Percentiles rank a stretch among this genome's conserved stretches.
phyloP scores from a whole-genome alignment of 441 rosid genomes.

The Corymbia calophylla region DNA sequence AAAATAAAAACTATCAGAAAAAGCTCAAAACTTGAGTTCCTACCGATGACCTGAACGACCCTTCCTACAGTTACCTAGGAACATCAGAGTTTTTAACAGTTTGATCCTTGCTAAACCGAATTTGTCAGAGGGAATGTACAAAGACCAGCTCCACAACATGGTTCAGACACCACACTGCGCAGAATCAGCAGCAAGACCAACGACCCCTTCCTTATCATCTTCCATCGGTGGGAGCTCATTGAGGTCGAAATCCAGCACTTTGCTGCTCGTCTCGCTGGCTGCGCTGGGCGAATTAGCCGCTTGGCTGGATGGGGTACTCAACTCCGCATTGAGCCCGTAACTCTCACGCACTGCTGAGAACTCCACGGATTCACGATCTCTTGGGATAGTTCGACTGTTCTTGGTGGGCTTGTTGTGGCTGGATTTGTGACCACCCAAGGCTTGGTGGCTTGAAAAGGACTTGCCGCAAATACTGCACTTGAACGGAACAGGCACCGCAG shows the following conservation, averaged over 20 bases:
- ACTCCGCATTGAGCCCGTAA: not conserved
- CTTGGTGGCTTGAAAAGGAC: not conserved
- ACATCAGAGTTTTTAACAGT: not conserved
- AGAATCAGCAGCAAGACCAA: not conserved
- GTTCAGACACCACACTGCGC: not conserved
- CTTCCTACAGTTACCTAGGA: not conserved
- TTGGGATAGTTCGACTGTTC: not conserved
- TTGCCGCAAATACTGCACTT: not conserved
- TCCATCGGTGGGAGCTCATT: not conserved
- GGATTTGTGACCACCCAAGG: constrained; percentile 1
- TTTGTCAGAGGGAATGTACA: not conserved
- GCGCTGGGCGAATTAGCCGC: not conserved
- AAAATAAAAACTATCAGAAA: not conserved
- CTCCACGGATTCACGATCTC: not conserved
- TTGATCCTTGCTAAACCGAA: not conserved
- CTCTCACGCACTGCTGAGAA: not conserved
- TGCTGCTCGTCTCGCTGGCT: not conserved
- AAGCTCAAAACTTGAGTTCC: not conserved
- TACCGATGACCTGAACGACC: not conserved
- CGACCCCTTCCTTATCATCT: not conserved
- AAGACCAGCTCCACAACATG: not conserved
- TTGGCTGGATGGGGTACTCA: not conserved
- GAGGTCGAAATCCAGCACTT: not conserved
- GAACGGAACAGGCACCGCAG: not conserved
- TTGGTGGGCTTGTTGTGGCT: not conserved